Conservation (phyloP, 2,329 filamentous ascomycete species). For the Penicillium sp. region DNA sequence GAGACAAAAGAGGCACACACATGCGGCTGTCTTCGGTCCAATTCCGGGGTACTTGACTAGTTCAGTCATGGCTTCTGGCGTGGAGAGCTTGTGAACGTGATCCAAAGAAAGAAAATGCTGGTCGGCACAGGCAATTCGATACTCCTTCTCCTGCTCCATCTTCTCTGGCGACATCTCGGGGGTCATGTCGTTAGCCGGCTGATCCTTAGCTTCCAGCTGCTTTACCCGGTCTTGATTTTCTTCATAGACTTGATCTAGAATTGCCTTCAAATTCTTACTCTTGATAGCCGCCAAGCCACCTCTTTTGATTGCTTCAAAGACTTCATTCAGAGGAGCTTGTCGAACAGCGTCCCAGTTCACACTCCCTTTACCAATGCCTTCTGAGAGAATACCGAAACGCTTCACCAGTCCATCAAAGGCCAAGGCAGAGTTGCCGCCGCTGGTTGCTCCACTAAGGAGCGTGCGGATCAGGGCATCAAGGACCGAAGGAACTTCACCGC, state of each 20-base stretch:
- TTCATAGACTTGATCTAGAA: constrained; percentile 66
- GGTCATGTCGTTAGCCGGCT: constrained; percentile 37
- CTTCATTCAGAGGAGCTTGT: constrained; percentile 52
- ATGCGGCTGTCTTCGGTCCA: constrained; percentile 62
- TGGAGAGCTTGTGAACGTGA: constrained; percentile 54
- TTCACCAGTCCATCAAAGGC: constrained; percentile 63
- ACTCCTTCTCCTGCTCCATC: constrained; percentile 49
- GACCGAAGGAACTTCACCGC: constrained; percentile 62
- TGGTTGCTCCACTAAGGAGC: constrained; percentile 58
- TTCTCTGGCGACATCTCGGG: constrained; percentile 31
- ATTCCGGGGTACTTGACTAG: constrained; percentile 59
- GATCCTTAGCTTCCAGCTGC: constrained; percentile 45
- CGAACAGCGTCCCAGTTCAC: constrained; percentile 72
- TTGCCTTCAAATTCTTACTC: constrained; percentile 66
- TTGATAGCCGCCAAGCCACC: constrained; percentile 70
- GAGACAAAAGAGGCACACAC: constrained; percentile 61
- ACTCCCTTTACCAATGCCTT: constrained; percentile 64
- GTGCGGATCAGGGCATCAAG: constrained; percentile 62
- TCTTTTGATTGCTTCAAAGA: constrained; percentile 64
- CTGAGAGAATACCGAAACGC: constrained; percentile 59
- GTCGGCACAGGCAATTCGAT: constrained; percentile 55
- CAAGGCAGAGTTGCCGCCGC: constrained; percentile 57
- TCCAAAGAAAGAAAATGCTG: constrained; percentile 61
- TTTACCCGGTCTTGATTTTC: constrained; percentile 59
- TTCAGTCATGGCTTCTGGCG: constrained; percentile 54